A percentile compares a stretch with the other conserved stretches of the same genome.
Evolutionary conservation across 768 basidiomycete species (phyloP).

Genomic region (Zangia roseola): DNA sequence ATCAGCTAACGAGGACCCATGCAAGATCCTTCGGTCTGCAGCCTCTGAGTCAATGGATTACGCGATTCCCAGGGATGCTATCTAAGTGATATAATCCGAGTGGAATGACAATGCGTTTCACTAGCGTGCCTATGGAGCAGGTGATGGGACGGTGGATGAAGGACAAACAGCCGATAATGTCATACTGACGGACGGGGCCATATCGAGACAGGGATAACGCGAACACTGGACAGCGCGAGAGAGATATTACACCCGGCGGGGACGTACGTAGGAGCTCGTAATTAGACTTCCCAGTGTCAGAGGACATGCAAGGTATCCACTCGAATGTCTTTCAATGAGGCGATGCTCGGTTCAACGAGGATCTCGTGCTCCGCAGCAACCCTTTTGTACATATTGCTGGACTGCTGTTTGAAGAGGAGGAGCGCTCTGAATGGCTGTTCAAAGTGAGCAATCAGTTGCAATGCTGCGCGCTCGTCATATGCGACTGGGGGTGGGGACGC

Average conservation of each 20-base stretch:
- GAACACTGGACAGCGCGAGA: background rate
- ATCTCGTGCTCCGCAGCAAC: constrained; percentile 4
- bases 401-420: constrained; percentile 1
- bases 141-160: no score
- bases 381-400: constrained; percentile 20
- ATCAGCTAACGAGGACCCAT: no score
- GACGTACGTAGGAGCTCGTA: no score
- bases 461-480: background rate
- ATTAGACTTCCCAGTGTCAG: background rate
- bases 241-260: no score
- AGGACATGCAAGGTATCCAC: constrained; percentile 1
- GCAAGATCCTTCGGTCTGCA: no score
- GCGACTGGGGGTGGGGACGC: background rate
- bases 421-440: constrained; percentile 6
- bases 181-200: no score
- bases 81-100: no score
- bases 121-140: no score
- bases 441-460: constrained; percentile 3
- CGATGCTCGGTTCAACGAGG: background rate
- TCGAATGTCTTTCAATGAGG: background rate
- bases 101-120: no score
- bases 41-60: no score
- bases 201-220: background rate
- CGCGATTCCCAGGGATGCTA: no score
- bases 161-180: no score